These are phyloP conservation scores for Blastobotrys petasosporus DNA, from an alignment of 1,139 yeast genomes.

Conservation along the genomic window DNA sequence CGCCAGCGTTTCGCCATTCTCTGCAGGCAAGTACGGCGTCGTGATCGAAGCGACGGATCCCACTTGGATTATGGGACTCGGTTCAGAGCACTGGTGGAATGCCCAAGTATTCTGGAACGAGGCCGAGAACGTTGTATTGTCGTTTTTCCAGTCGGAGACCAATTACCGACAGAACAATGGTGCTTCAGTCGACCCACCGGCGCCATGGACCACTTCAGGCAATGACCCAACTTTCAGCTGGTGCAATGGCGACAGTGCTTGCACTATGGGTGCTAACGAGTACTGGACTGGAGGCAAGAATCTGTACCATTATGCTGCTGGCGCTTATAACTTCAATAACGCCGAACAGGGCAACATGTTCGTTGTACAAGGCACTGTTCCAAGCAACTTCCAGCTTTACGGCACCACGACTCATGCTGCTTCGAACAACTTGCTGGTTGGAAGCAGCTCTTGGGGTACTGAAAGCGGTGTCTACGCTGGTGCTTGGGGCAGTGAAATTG, in stretches of 20 bases:
- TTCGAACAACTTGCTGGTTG: too few species aligned
- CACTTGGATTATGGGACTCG: constrained; percentile 11
- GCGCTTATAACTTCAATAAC: too few species aligned
- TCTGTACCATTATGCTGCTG: too few species aligned
- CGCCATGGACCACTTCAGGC: constrained; percentile 12
- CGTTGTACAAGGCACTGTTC: too few species aligned
- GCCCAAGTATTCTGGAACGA: constrained; percentile 12
- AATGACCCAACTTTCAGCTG: constrained; percentile 13
- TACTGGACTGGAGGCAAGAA: too few species aligned
- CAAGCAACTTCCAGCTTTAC: too few species aligned
- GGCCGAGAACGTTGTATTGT: constrained; percentile 10
- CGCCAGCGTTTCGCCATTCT: constrained; percentile 15
- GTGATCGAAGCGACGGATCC: constrained; percentile 10
- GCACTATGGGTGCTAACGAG: too few species aligned
- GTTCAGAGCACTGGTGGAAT: constrained; percentile 13
- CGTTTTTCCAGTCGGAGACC: constrained; percentile 14
- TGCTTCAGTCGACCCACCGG: constrained; percentile 7
- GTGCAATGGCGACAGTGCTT: constrained; percentile 5
- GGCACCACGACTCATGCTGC: too few species aligned
- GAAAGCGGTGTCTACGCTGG: too few species aligned
- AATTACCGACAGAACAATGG: constrained; percentile 12
- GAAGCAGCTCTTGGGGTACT: too few species aligned
- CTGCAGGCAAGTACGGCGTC: constrained; percentile 12
- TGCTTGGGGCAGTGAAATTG: too few species aligned
- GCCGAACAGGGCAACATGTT: too few species aligned